phyloP scores from a whole-genome alignment of 2,329 filamentous ascomycete species.

The Aureobasidium lini region DNA sequence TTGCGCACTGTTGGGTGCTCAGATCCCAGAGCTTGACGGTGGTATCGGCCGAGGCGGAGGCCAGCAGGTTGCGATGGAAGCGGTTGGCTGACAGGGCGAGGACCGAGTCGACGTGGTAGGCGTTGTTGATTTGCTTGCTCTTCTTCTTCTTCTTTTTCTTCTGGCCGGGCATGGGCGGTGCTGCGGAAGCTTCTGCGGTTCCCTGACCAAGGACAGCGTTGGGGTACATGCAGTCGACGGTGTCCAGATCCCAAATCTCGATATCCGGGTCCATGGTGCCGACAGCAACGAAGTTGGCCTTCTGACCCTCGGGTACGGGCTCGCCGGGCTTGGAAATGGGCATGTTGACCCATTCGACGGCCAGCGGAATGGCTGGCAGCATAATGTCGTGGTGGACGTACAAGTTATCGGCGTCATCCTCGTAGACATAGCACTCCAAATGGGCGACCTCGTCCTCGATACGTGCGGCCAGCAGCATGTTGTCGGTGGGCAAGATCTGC shows the following conservation, averaged over 20 bases:
- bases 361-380: constrained; percentile 92
- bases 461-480: constrained; percentile 83
- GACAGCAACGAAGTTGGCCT: constrained; percentile 87
- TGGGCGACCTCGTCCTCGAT: constrained; percentile 96
- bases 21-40: constrained; percentile 98
- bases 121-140: constrained; percentile 77
- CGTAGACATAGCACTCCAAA: constrained; percentile 94
- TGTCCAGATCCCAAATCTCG: constrained; percentile 95
- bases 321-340: constrained; percentile 64
- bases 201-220: constrained; percentile 88
- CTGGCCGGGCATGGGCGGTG: constrained; percentile 36
- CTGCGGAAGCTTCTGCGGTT: constrained; percentile 31
- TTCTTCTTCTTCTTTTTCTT: constrained; percentile 90
- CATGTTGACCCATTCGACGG: constrained; percentile 90
- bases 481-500: constrained; percentile 87
- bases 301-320: constrained; percentile 51
- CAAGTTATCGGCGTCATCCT: constrained; percentile 89
- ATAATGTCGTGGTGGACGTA: constrained; percentile 99
- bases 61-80: constrained; percentile 86
- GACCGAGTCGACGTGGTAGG: constrained; percentile 90
- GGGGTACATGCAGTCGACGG: constrained; percentile 95
- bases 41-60: constrained; percentile 90
- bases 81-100: constrained; percentile 87
- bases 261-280: constrained; percentile 98
- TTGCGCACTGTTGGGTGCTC: constrained; percentile 83